Conservation (phyloP, 106 monocot genomes). For the Dioscorea zingiberensis region DNA sequence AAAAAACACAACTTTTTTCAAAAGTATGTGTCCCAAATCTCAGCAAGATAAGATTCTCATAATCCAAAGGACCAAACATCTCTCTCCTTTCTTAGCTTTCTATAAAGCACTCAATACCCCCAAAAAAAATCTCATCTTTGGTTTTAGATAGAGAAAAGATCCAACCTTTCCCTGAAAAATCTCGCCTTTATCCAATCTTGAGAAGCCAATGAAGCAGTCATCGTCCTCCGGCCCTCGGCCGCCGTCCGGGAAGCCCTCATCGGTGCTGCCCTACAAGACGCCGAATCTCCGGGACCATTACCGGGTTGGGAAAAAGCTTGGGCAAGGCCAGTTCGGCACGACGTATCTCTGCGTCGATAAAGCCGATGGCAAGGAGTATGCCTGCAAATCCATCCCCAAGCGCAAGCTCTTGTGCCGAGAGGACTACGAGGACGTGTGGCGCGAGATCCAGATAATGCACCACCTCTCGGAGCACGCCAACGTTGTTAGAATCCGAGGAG, state of each 20-base stretch:
- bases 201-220: slow-evolving; percentile 16
- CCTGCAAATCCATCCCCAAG: slow-evolving; percentile 91
- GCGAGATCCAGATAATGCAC: slow-evolving; percentile 75
- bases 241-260: slow-evolving; percentile 28
- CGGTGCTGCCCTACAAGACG: slow-evolving; percentile 65
- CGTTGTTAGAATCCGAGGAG: slow-evolving; percentile 71
- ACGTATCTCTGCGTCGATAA: slow-evolving; percentile 66
- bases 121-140: no score
- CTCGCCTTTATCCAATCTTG: neutral
- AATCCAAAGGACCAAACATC: no score
- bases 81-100: no score
- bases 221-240: slow-evolving; percentile 1
- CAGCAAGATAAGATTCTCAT: no score
- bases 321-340: slow-evolving; percentile 78
- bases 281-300: slow-evolving; percentile 68
- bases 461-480: slow-evolving; percentile 67
- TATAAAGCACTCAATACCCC: no score
- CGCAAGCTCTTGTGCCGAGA: slow-evolving; percentile 65
- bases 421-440: slow-evolving; percentile 52
- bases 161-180: neutral
- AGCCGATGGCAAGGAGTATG: slow-evolving; percentile 44
- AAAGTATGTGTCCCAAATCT: no score
- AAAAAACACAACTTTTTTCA: no score
- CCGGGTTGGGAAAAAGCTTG: slow-evolving; percentile 65
- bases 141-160: no score